These are phyloP conservation scores for Asterella californica DNA, from an alignment of 225 moss, liverwort and hornwort genomes.

Conservation along the genomic window DNA sequence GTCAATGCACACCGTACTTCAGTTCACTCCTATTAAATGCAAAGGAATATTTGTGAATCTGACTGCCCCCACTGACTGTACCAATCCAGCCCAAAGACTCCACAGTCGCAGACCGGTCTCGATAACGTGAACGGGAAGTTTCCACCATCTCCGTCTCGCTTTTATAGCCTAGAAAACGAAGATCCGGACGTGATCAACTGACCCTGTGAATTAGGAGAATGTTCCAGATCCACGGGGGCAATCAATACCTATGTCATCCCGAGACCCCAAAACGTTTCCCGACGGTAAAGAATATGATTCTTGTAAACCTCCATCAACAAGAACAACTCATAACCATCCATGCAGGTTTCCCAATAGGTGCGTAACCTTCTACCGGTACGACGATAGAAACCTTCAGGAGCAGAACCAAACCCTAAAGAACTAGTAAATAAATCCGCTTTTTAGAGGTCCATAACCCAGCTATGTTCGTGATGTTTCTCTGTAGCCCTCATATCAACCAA, in stretches of 20 bases:
- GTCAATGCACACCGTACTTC: conserved; percentile 4
- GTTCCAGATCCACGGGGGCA: conserved; percentile 6
- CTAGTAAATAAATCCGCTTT: neutral
- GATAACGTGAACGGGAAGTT: neutral
- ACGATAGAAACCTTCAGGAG: conserved; percentile 15
- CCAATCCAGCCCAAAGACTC: neutral
- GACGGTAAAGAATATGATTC: neutral
- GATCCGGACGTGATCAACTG: conserved; percentile 10
- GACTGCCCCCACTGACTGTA: neutral
- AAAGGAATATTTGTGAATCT: neutral
- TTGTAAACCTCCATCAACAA: neutral
- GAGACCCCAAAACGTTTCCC: neutral
- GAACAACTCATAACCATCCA: neutral
- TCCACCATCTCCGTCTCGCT: neutral
- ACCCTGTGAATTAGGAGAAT: neutral
- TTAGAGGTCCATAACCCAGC: neutral
- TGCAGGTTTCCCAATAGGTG: conserved; percentile 7
- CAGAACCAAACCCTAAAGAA: conserved; percentile 1
- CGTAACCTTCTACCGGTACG: conserved; percentile 21
- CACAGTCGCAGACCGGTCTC: conserved; percentile 4
- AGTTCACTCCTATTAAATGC: neutral
- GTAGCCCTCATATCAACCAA: neutral
- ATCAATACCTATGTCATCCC: neutral
- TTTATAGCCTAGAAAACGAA: neutral
- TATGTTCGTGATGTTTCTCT: neutral